phyloP scores from a whole-genome alignment of 1,139 yeast genomes.

The Magnusiomyces paraingens region DNA sequence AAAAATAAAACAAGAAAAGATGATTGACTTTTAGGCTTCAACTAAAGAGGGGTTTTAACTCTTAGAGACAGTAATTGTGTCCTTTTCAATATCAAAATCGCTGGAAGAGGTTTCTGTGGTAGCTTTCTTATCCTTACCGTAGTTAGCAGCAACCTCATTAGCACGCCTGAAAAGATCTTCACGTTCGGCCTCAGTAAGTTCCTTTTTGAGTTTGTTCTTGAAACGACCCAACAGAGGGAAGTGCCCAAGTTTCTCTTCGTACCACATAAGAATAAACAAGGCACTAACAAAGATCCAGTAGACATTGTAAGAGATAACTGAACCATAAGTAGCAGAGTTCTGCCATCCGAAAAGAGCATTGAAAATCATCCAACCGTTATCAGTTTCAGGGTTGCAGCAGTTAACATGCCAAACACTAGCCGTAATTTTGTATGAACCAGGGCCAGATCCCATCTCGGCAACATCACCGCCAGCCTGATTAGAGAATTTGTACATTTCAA shows the following conservation, averaged over 20 bases:
- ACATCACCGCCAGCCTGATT: constrained; percentile 78
- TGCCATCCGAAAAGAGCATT: constrained; percentile 96
- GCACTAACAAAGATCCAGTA: constrained; percentile 68
- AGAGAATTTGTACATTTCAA: constrained; percentile 64
- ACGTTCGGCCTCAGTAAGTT: constrained; percentile 26
- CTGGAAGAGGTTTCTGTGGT: not conserved
- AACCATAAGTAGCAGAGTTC: constrained; percentile 89
- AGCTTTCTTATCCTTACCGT: constrained; percentile 1
- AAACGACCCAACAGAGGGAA: constrained; percentile 25
- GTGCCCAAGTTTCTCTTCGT: constrained; percentile 47
- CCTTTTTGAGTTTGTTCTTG: constrained; percentile 24
- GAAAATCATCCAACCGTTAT: constrained; percentile 88
- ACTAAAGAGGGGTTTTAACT: no score
- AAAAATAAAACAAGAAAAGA: no score
- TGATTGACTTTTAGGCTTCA: no score
- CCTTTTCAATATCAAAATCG: no score
- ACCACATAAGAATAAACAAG: constrained; percentile 45
- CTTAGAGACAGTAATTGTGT: no score
- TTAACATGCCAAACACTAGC: constrained; percentile 91
- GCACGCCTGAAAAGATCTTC: constrained; percentile 30
- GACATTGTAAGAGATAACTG: constrained; percentile 65
- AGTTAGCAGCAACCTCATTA: constrained; percentile 22
- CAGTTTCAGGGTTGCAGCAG: constrained; percentile 88
- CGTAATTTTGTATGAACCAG: constrained; percentile 83
- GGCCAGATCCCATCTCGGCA: constrained; percentile 85